Evolutionary conservation across 768 basidiomycete genomes (phyloP), one percentile per base, ranked within the genome.

Genomic region (Podaxis rugospora): DNA sequence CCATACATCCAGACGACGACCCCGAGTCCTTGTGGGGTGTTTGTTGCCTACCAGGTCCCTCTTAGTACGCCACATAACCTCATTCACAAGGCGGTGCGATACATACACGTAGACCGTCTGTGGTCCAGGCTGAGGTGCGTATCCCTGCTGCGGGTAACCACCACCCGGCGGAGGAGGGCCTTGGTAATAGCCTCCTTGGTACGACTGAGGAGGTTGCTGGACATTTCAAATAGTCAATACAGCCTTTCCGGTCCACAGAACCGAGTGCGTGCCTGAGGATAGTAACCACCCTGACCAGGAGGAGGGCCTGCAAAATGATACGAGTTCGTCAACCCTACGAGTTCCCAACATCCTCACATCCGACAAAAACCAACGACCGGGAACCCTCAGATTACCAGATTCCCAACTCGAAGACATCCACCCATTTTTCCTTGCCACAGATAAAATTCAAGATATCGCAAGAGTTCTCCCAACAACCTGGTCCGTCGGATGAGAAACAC

Each of bases 51-150:
- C 16, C 42, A 50, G 35, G 58, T 56, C 44, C 46, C 42, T 54
- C 37, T 28, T 37, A 63, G 51, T 46, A 21, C 32, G 51, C 40
- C 47, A 51, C 50, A 21, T 46, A 28, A 11, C 28, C 9, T 13
- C 2, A 55, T 44, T 46, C 21, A 46, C 44, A 39, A 52, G 47
- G 35, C 35, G 21, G 5, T 37, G 35, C 35, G 18, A 6, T 37
- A 80, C 89, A 65, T 68, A 92, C 90, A 92, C 88, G 68, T 90
- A 89, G 55, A 93, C 86, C 0, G 88, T 86, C 70, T 93, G 90
- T 16, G 92, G 91, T n/a, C 18, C 32, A 13, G 76, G 78, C 56
- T 81, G 76, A 9, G 77, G 73, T 49, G 76, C 79, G 65, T 85
- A 86, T 16, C 85, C 87, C 64, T 88, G 78, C 63, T 76, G 76